phyloP scores from a whole-genome alignment of 768 basidiomycete species.

The Clitopilus passeckerianus region DNA sequence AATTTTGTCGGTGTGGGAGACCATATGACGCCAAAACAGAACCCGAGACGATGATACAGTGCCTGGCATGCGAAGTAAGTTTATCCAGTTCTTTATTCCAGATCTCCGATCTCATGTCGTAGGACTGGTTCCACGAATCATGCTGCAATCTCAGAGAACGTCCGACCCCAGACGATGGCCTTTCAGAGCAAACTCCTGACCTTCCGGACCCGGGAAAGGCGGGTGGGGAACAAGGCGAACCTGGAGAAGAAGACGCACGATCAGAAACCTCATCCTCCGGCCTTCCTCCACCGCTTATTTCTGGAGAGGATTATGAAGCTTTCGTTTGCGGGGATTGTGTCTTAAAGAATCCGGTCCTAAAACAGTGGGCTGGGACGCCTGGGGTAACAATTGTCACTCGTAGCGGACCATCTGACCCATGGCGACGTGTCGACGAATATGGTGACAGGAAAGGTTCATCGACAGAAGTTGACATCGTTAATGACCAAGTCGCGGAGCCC shows the following conservation, averaged over 20 bases:
- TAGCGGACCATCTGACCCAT: constrained; percentile 35
- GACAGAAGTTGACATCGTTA: neutral
- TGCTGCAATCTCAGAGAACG: constrained; percentile 76
- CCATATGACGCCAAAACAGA: constrained; percentile 71
- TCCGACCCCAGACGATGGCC: constrained; percentile 43
- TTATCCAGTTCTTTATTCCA: constrained; percentile 4
- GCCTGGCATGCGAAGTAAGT: constrained; percentile 78
- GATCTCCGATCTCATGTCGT: constrained; percentile 6
- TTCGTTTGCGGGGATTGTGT: constrained; percentile 74
- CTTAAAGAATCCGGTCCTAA: constrained; percentile 43
- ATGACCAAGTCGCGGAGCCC: constrained; percentile 3
- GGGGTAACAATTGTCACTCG: constrained; percentile 68
- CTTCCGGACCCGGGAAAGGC: constrained; percentile 13
- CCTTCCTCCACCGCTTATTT: constrained; percentile 64
- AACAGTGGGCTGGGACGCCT: constrained; percentile 61
- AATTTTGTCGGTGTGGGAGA: constrained; percentile 73
- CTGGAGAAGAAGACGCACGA: constrained; percentile 38
- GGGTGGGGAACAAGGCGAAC: constrained; percentile 19
- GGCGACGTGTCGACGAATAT: constrained; percentile 45
- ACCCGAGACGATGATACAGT: constrained; percentile 86
- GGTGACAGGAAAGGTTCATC: neutral
- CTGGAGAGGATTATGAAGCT: constrained; percentile 67
- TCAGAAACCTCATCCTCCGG: constrained; percentile 63
- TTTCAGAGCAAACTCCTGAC: constrained; percentile 20
- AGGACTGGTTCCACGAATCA: constrained; percentile 94